Base-by-base conservation (phyloP, 1,284 basidiomycete genomes). In the Cutaneotrichosporon sp. region DNA sequence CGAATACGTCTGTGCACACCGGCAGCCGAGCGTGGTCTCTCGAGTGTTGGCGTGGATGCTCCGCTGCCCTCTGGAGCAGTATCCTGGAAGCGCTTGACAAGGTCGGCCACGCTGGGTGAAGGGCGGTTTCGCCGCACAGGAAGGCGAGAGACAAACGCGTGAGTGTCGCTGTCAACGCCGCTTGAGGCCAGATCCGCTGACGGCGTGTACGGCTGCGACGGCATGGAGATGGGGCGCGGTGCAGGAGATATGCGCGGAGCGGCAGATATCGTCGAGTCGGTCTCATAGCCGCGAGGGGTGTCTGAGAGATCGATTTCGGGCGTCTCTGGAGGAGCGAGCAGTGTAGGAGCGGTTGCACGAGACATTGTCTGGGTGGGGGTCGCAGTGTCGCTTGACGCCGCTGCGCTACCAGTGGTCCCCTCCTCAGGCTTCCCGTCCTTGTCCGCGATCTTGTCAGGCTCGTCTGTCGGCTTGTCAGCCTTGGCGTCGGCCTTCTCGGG, bases 181-280 rank as follows among this genome's bases (percentile, higher is more conserved):
- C 79, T 80, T 46, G 67, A 77, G 3, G 50, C 47, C 22, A 56
- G 27, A 29, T 60, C 51, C n/a, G 46, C 55, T 16, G 38, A 34
- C 25, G 57, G 29, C 16, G 51, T 45, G 38, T 51, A 42, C 27
- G 54, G 50, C 47, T n/a, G n/a, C n/a, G n/a, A 16, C 50, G 43
- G 9, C 27, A 55, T 8, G 27, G 13, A 65, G 65, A 45, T 63
- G 56, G 24, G 18, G n/a, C 69, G 65, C 6, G 71, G 70, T 10
- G 82, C 79, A 2, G 89, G n/a, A n/a, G n/a, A n/a, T n/a, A n/a
- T n/a, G n/a, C n/a, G n/a, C n/a, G n/a, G n/a, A n/a, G n/a, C n/a
- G n/a, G n/a, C 91, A n/a, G 88, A 91, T 59, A 95, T 92, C 1
- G 92, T 95, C 11, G 91, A 94, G 72, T 95, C 92, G 72, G 89